phyloP scores from a whole-genome alignment of 345 rosid genomes.

The Pistacia vera region DNA sequence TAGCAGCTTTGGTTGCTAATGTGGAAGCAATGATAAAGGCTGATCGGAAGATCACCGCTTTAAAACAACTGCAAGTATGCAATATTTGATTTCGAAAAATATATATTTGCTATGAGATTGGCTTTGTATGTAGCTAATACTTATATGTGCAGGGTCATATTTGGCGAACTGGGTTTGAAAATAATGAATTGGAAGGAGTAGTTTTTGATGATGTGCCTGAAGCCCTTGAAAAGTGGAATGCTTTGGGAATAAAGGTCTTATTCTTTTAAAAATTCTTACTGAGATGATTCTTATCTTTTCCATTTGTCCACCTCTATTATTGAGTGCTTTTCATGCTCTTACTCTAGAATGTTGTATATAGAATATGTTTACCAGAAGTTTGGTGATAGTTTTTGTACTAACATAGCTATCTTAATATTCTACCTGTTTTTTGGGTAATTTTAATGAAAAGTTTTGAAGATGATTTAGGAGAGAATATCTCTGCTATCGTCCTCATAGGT shows the following conservation, averaged over 20 bases:
- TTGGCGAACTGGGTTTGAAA: constrained; percentile 88
- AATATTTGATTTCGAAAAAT: background rate
- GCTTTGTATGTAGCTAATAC: constrained; percentile 13
- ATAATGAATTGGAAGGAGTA: constrained; percentile 72
- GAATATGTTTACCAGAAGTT: background rate
- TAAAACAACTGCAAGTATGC: constrained; percentile 92
- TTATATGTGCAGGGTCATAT: constrained; percentile 76
- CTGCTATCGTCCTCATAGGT: no score
- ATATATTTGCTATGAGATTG: background rate
- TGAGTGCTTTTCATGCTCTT: background rate
- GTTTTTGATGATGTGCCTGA: constrained; percentile 87
- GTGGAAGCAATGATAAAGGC: constrained; percentile 93
- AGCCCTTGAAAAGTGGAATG: constrained; percentile 86
- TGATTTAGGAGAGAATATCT: no score
- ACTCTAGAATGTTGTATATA: background rate
- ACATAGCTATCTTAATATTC: background rate
- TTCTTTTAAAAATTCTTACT: background rate
- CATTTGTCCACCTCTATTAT: background rate
- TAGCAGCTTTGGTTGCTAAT: constrained; percentile 83
- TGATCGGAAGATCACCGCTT: constrained; percentile 91
- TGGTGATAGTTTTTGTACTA: background rate
- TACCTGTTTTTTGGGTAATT: no score
- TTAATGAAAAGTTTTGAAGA: no score
- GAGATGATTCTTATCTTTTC: constrained; percentile 6
- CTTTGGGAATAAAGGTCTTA: constrained; percentile 76